Conservation (phyloP, 2,329 filamentous ascomycete genomes). For the Cryphonectria nitschkei region DNA sequence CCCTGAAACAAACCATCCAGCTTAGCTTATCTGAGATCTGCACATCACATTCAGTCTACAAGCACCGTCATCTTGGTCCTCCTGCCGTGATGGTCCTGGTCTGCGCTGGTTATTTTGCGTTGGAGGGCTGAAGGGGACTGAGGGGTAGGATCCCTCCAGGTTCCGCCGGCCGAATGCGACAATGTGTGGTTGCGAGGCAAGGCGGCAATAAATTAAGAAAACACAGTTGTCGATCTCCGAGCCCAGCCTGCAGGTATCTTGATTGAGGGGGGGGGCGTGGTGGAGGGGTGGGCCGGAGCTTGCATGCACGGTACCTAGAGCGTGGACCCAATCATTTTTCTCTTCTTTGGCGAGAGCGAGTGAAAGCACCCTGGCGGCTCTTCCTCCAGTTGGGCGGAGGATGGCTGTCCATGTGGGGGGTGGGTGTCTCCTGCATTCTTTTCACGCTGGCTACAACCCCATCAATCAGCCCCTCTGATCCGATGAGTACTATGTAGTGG, state of each 20-base stretch:
- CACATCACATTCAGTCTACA: background rate
- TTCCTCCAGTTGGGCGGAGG: background rate
- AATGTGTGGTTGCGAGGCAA: background rate
- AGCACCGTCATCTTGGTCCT: background rate
- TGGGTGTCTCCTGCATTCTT: background rate
- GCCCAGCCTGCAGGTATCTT: background rate
- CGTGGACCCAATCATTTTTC: background rate
- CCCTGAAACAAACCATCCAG: conserved; percentile 3
- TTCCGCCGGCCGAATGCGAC: background rate
- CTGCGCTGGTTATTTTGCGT: background rate
- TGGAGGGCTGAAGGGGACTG: background rate
- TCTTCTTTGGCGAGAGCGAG: no score
- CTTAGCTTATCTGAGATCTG: conserved; percentile 8
- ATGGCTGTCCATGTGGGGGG: no score
- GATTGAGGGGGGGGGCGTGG: background rate
- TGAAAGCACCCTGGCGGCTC: background rate
- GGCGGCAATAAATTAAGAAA: background rate
- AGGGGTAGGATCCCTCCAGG: no score
- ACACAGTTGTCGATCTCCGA: background rate
- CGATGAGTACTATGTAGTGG: background rate
- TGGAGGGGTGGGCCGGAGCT: background rate
- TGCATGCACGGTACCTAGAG: background rate
- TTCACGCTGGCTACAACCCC: background rate
- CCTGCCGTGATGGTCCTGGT: background rate
- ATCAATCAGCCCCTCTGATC: background rate